Base-by-base conservation (phyloP, 2,329 filamentous ascomycete species). In the Thermoascus crustaceus region DNA sequence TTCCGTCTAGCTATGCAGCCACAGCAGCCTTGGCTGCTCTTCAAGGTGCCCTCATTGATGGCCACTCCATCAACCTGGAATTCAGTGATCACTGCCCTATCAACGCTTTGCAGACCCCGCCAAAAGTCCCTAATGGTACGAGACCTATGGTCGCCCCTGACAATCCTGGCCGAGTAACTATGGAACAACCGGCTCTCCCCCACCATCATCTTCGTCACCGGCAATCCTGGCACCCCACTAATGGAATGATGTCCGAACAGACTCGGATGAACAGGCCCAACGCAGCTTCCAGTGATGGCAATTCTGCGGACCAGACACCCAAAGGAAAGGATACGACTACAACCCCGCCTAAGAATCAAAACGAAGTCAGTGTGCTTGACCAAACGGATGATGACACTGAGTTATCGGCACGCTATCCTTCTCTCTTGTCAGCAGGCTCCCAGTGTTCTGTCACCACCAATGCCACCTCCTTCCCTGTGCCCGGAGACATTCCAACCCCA, bases 61-160 rank as follows among this genome's bases (percentile, higher is more conserved):
- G 58, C 2, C 58, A 62, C 31, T 51, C 56, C 5, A 58, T 64
- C 34, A 63, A 64, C 38, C 45, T 65, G 16, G 61, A 64, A 37
- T 57, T 54, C 34, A 59, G 54, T 35, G 50, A 63, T 27, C 46
- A 47, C 37, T 34, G 44, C 5, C 49, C 53, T 2, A 51, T 54
- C 33, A 30, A 41, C 13, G 26, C 23, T 21, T 21, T 50, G 10
- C 37, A 36, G 30, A 18, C 29, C 5, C 16, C 26, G 13, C 8
- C 2, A 4, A 20, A 21, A 18, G 14, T 16, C n/a, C 18, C 18
- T 17, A 29, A 37, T 10, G 24, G 26, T 19, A 39, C 30, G 13
- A n/a, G 34, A 23, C 26, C 34, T 6, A 34, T 30, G 7, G 26
- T 40, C 10, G 34, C 30, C 7, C 34, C 39, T 13, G 34, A n/a